Percentiles rank a stretch among this genome's conserved stretches.
These are phyloP conservation scores for Clonostachys chloroleuca DNA, from an alignment of 2,329 filamentous ascomycete genomes.

Conservation along the genomic window DNA sequence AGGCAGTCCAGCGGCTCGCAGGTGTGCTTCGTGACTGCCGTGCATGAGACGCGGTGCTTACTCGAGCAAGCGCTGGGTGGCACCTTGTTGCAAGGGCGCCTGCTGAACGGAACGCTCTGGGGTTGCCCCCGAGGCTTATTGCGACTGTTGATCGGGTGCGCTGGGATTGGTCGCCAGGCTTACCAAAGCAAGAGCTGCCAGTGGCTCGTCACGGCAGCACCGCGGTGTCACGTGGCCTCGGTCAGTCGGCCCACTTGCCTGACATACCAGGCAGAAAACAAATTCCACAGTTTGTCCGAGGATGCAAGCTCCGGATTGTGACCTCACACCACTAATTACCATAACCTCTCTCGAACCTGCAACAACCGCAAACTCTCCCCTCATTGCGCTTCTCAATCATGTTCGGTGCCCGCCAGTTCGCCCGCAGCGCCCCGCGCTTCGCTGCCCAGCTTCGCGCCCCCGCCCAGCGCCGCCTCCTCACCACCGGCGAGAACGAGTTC, in stretches of 20 bases:
- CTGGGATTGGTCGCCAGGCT: too few species aligned
- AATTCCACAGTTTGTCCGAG: constrained; percentile 9
- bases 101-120: too few species aligned
- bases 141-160: too few species aligned
- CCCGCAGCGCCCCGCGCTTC: constrained; percentile 61
- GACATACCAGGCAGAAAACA: constrained; percentile 6
- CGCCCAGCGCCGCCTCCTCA: constrained; percentile 69
- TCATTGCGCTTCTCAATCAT: constrained; percentile 35
- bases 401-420: constrained; percentile 58
- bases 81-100: too few species aligned
- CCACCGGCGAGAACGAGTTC: constrained; percentile 83
- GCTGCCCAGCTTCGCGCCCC: constrained; percentile 53
- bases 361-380: constrained; percentile 2
- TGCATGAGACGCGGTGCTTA: too few species aligned
- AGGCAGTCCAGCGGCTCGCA: too few species aligned
- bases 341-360: not conserved
- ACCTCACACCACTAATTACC: constrained; percentile 7
- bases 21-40: too few species aligned
- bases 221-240: constrained; percentile 5
- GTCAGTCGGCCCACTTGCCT: constrained; percentile 1
- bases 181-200: too few species aligned
- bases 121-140: too few species aligned
- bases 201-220: not conserved
- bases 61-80: too few species aligned
- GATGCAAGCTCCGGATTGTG: constrained; percentile 4